phyloP scores from a whole-genome alignment of 2,329 filamentous ascomycete genomes.

The Tolypocladium capitatum region DNA sequence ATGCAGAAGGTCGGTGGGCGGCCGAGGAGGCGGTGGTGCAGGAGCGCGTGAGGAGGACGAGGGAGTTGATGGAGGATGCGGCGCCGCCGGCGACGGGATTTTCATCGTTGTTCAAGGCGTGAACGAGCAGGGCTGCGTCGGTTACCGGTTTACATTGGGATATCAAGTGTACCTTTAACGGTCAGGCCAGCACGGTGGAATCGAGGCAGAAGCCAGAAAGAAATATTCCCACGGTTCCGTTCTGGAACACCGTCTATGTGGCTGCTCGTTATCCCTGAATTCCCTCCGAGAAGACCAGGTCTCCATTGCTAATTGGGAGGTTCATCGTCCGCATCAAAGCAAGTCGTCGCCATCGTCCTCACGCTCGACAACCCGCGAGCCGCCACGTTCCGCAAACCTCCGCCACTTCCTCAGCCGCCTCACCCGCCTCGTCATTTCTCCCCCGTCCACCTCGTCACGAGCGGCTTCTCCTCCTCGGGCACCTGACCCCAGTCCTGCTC shows the following conservation, averaged over 20 bases:
- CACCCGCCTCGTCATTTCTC: slow-evolving; percentile 10
- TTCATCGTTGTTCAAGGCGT: slow-evolving; percentile 27
- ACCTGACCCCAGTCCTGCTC: slow-evolving; percentile 18
- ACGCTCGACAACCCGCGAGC: slow-evolving; percentile 4
- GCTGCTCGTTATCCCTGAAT: neutral
- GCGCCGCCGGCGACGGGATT: slow-evolving; percentile 22
- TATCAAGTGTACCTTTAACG: neutral
- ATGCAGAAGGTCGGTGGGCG: slow-evolving; percentile 33
- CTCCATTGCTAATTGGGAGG: neutral
- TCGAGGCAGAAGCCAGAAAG: neutral
- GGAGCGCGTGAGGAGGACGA: slow-evolving; percentile 36
- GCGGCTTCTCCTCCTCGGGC: slow-evolving; percentile 16
- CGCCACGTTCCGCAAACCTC: slow-evolving; percentile 5
- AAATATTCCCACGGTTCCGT: too few species aligned
- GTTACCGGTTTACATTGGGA: neutral
- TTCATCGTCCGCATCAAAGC: neutral
- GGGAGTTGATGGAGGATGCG: slow-evolving; percentile 38
- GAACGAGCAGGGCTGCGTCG: slow-evolving; percentile 4
- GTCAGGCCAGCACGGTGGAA: neutral
- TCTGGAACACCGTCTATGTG: neutral
- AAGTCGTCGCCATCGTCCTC: neutral
- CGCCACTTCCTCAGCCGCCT: slow-evolving; percentile 14
- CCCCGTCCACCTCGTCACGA: slow-evolving; percentile 8
- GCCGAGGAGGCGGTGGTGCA: slow-evolving; percentile 41
- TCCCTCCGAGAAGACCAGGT: too few species aligned